phyloP scores from a whole-genome alignment of 108 stramenopile genomes.

The Nannochloropsis granulata region DNA sequence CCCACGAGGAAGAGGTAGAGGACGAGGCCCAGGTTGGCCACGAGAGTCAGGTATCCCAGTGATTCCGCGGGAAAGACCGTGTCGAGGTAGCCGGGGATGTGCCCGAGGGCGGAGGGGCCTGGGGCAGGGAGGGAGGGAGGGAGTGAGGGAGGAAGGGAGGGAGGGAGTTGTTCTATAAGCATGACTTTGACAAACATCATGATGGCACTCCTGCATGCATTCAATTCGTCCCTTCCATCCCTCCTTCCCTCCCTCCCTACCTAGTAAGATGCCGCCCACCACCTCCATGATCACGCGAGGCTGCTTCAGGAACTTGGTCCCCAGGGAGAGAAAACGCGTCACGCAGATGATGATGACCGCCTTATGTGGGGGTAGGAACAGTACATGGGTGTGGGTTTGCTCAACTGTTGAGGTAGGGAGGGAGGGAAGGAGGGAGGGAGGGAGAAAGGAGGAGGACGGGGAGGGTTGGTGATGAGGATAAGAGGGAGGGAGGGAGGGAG shows the following conservation, averaged over 20 bases:
- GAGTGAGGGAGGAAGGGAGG: neutral
- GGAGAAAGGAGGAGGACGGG: too few species aligned
- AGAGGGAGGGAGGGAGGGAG: neutral
- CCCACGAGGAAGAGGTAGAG: slow-evolving; percentile 18
- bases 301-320: neutral
- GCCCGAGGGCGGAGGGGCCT: slow-evolving; percentile 11
- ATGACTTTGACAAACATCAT: neutral
- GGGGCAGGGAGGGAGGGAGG: neutral
- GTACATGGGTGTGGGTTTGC: too few species aligned
- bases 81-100: neutral
- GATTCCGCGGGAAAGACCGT: neutral
- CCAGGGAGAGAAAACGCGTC: neutral
- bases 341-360: slow-evolving; percentile 1
- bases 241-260: neutral
- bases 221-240: neutral
- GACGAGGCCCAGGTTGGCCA: slow-evolving; percentile 10
- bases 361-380: too few species aligned
- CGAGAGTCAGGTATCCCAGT: neutral
- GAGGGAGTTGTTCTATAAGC: neutral
- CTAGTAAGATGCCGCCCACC: slow-evolving; percentile 12
- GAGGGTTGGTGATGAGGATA: neutral
- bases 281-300: slow-evolving; percentile 19
- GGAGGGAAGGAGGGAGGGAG: too few species aligned
- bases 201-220: neutral
- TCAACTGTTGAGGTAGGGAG: too few species aligned